Base-by-base conservation (phyloP, 225 moss, liverwort and hornwort species). In the Sphagnum contortum region DNA sequence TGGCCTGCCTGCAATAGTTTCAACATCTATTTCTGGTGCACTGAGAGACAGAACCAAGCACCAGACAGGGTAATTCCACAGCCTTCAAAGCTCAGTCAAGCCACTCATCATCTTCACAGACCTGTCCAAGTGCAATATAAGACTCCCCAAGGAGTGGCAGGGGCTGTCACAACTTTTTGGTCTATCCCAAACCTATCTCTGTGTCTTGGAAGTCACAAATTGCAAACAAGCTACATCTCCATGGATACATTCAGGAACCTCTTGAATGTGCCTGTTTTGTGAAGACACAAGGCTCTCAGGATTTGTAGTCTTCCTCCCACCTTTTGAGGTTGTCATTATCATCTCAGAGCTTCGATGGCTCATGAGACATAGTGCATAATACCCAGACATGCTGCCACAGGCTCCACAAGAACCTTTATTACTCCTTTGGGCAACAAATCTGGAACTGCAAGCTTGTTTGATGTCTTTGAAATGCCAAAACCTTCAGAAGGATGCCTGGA, bases 161-260 rank as follows among this genome's bases (percentile, higher is more conserved):
- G 45, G 93, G 83, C 50, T 82, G 85, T 82, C 91, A 88, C 57
- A 98, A 77, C 65, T 93, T 98, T 61, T 98, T 84, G 73, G 93
- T 93, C 93, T 91, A 93, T 64, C 79, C 87, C 50, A 88, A 79
- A 45, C 98, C 92, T 12, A 86, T 73, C 62, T 87, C 82, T 50
- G 86, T 91, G 63, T 98, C 90, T 60, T 81, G 85, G 65, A 98
- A 91, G 72, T 98, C 93, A 71, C 98, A 98, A 67, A 98, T 90
- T 63, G 91, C 93, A 4, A 91, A 73, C 98, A 98, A 57, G 93
- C 91, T 11, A 78, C 80, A 55, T 98, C 98, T 59, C 98, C 98
- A 78, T 91, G 93, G 10, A 93, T 85, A 76, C 98, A 98, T 55
- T 93, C 80, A 51, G 90, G 77, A 65, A 81, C 74, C 58, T 82